Conservation (phyloP, 2,329 filamentous ascomycete genomes). For the Lasiodiplodia sp. region DNA sequence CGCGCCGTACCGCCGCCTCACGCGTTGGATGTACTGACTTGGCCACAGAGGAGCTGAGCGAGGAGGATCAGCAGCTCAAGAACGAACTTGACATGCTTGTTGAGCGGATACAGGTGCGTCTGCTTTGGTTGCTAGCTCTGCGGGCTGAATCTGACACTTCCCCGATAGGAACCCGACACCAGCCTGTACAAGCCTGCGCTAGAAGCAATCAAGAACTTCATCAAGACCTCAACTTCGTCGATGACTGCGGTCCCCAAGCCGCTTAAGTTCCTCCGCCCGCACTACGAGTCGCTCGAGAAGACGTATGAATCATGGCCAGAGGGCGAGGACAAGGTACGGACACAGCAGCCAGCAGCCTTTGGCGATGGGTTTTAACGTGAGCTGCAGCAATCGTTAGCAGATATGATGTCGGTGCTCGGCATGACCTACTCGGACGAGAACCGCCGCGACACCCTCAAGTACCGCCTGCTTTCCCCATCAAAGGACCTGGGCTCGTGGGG, state of each 20-base stretch:
- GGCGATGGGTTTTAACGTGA: constrained; percentile 33
- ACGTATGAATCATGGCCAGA: constrained; percentile 89
- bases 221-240: constrained; percentile 98
- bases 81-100: constrained; percentile 98
- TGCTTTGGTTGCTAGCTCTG: background rate
- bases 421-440: constrained; percentile 99
- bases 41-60: constrained; percentile 82
- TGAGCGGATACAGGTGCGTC: constrained; percentile 82
- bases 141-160: constrained; percentile 14
- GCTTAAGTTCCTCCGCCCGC: constrained; percentile 94
- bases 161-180: constrained; percentile 73
- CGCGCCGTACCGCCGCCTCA: constrained; percentile 6
- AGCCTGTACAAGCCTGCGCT: constrained; percentile 90
- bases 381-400: constrained; percentile 75
- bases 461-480: constrained; percentile 85
- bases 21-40: constrained; percentile 7
- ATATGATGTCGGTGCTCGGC: constrained; percentile 94
- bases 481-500: constrained; percentile 97
- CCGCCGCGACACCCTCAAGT: constrained; percentile 94
- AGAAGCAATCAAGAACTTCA: constrained; percentile 96
- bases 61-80: constrained; percentile 98
- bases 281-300: constrained; percentile 88
- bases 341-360: background rate
- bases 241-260: constrained; percentile 99
- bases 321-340: constrained; percentile 77